Evolutionary conservation across 2,329 filamentous ascomycete genomes (phyloP), one percentile per base, ranked within the genome.

Genomic region (Verruconis gallopava): DNA sequence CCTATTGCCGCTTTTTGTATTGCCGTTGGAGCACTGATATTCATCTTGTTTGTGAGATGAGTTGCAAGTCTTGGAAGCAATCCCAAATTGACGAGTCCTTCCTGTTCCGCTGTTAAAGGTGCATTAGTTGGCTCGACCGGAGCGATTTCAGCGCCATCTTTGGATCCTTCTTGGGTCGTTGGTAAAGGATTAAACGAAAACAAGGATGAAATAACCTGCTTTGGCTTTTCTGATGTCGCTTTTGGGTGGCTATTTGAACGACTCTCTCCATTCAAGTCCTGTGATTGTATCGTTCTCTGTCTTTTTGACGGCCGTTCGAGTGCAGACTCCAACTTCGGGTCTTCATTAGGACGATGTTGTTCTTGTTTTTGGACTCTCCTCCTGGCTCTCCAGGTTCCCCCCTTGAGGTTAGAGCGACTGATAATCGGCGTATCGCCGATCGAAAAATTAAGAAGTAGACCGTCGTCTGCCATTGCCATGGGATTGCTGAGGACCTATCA

Each of bases 381-480:
- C 47, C 91, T 75, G 57, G 94, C 88, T 56, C 83, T 81, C 91
- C 91, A 98, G 52, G 77, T 75, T n/a, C 91, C 91, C 51, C 91
- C 91, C 9, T 9, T 30, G 9, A 30, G 9, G 25, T n/a, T 30
- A 9, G 25, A 30, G 6, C 25, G 6, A 9, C 9, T 9, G 58
- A 82, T 91, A 61, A 93, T 84, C 42, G 66, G 72, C 3, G 68
- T 63, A 46, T 84, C 77, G 20, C 75, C 73, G 44, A 94, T 67
- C 52, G 85, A 79, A 58, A 96, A 95, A 54, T 96, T 96, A 57
- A 96, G 69, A 44, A 95, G 73, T 76, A 98, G 82, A 51, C 86
- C 86, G 77, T 93, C 84, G 67, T 96, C 88, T 40, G 84, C 84
- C 88, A 96, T 95, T n/a, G n/a, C n/a, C n/a, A n/a, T n/a, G n/a